A percentile compares a stretch with the other conserved stretches of the same genome.
Evolutionary conservation across 768 basidiomycete species (phyloP).

Genomic region (Tubosaeta sp.): DNA sequence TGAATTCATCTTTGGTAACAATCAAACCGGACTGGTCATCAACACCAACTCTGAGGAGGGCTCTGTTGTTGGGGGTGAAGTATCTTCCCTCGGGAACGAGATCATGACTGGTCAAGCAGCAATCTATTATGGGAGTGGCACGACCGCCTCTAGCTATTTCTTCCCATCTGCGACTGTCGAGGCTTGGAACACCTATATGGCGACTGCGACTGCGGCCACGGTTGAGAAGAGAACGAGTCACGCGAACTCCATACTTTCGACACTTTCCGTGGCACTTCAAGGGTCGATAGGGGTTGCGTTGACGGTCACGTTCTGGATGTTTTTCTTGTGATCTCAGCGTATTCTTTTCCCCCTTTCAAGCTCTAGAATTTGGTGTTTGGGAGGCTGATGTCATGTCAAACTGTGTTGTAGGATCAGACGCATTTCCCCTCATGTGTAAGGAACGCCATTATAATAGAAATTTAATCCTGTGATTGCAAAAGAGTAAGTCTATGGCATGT

Average conservation of each 20-base stretch:
- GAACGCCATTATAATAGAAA: no score
- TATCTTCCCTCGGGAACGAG: slow-evolving; percentile 40
- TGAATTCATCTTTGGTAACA: slow-evolving; percentile 66
- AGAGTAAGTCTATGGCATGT: no score
- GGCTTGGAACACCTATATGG: slow-evolving; percentile 54
- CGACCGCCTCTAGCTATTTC: slow-evolving; percentile 47
- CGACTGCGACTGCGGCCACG: slow-evolving; percentile 36
- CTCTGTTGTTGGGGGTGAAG: slow-evolving; percentile 47
- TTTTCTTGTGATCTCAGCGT: background rate
- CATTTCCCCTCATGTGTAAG: no score
- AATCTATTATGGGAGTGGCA: slow-evolving; percentile 49
- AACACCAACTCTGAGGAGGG: slow-evolving; percentile 21
- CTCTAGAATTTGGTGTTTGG: background rate
- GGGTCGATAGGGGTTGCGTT: background rate
- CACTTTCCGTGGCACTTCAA: background rate
- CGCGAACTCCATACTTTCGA: background rate
- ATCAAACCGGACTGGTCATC: slow-evolving; percentile 53
- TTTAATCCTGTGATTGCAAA: no score
- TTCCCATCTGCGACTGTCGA: slow-evolving; percentile 53
- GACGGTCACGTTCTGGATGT: background rate
- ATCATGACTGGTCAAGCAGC: slow-evolving; percentile 50
- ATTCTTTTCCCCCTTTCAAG: background rate
- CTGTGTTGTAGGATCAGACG: no score
- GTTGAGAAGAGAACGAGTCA: slow-evolving; percentile 17
- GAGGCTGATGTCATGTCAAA: no score